Evolutionary conservation across 108 stramenopile genomes (phyloP).

Genomic region (Skeletonema grethae): DNA sequence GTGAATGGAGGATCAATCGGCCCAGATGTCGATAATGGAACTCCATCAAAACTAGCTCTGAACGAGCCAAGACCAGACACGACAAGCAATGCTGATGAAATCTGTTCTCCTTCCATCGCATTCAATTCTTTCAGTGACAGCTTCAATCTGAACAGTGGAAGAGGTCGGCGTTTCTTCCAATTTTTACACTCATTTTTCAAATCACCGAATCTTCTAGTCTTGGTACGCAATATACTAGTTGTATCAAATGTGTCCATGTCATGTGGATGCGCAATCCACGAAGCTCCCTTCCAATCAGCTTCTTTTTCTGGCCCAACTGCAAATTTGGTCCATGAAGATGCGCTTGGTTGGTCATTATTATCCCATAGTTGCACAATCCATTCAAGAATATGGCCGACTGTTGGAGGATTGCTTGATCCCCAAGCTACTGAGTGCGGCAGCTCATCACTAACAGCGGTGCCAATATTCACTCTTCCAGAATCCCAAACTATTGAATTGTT

Average conservation of each 20-base stretch:
- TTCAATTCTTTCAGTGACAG: not conserved
- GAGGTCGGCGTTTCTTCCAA: conserved; percentile 21
- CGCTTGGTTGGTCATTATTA: not conserved
- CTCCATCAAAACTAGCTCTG: conserved; percentile 41
- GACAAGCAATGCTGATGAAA: conserved; percentile 38
- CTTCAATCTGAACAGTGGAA: conserved; percentile 29
- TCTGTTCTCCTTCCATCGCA: not conserved
- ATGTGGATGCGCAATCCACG: conserved; percentile 33
- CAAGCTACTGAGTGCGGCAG: not conserved
- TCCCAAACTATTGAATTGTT: not conserved
- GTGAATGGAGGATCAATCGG: conserved; percentile 50
- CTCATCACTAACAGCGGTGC: not conserved
- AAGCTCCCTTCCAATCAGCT: conserved; percentile 29
- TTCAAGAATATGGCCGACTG: conserved; percentile 22
- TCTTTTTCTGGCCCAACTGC: conserved; percentile 25
- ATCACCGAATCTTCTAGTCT: no score
- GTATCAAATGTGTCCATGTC: conserved; percentile 32
- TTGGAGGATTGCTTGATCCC: no score
- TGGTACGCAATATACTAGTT: no score
- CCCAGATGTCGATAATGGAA: conserved; percentile 41
- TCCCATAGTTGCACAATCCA: conserved; percentile 25
- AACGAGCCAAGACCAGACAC: conserved; percentile 47
- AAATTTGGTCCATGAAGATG: conserved; percentile 22
- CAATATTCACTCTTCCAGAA: not conserved
- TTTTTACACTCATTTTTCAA: conserved; percentile 8